These are phyloP conservation scores for Nicotiana rustica DNA, from an alignment of 305 asterid genomes.

Conservation along the genomic window DNA sequence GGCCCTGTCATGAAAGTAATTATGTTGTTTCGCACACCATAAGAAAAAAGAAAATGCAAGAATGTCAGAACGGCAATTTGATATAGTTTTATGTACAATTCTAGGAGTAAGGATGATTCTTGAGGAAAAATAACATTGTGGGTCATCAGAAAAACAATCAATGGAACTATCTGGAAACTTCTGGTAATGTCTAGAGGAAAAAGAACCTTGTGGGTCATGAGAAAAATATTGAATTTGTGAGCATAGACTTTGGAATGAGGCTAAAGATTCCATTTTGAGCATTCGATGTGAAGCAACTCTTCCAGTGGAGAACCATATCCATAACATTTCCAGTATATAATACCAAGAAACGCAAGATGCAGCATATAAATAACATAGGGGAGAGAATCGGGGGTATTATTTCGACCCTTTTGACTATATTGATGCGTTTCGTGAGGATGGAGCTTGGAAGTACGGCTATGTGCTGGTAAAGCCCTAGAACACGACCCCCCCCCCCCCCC, in stretches of 20 bases:
- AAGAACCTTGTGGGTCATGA: conserved; percentile 31
- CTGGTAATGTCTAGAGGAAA: conserved; percentile 36
- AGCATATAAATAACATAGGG: not conserved
- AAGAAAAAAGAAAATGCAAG: conserved; percentile 63
- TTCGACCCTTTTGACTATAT: not conserved
- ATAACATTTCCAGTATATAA: conserved; percentile 33
- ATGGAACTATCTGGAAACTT: not conserved
- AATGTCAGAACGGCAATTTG: conserved; percentile 66
- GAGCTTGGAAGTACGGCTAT: not conserved
- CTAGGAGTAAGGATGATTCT: conserved; percentile 50
- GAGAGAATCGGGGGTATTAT: not conserved
- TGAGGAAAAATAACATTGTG: conserved; percentile 32
- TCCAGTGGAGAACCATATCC: conserved; percentile 13
- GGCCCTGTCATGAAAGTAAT: conserved; percentile 68
- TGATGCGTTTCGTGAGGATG: not conserved
- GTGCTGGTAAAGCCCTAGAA: conserved; percentile 6
- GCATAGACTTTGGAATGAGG: conserved; percentile 44
- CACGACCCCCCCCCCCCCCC: not conserved
- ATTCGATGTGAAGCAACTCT: not conserved
- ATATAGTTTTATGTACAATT: conserved; percentile 56
- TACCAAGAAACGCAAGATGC: not conserved
- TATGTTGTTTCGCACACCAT: conserved; percentile 79
- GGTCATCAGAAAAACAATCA: not conserved
- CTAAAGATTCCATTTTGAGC: conserved; percentile 41
- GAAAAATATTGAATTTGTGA: conserved; percentile 41